A percentile compares a stretch with the other conserved stretches of the same genome.
Evolutionary conservation across 192 early-diverging fungal genomes (phyloP).

Genomic region (Cetraspora pellucida): DNA sequence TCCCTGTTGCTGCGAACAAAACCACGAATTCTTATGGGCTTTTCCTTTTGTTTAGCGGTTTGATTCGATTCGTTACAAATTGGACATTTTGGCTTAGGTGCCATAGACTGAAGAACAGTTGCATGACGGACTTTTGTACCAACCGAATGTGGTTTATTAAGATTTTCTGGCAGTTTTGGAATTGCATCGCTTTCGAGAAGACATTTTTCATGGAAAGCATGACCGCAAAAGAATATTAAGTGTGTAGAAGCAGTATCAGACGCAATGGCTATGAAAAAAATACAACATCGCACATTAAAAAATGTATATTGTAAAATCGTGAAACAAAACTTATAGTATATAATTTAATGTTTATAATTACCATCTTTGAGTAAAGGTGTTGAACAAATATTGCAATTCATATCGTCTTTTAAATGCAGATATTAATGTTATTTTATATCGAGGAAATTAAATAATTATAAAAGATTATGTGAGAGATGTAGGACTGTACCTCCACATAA

Average conservation of each 20-base stretch:
- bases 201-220: conserved; percentile 86
- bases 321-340: conserved; percentile 20
- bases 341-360: neutral
- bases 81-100: conserved; percentile 49
- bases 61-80: conserved; percentile 51
- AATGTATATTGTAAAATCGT: conserved; percentile 13
- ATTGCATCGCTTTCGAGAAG: conserved; percentile 62
- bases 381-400: conserved; percentile 52
- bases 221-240: conserved; percentile 90
- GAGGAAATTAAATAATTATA: neutral
- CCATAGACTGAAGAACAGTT: conserved; percentile 46
- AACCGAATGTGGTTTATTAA: conserved; percentile 28
- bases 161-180: conserved; percentile 30
- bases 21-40: neutral
- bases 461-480: neutral
- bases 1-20: conserved; percentile 22
- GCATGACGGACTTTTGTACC: conserved; percentile 56
- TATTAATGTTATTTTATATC: neutral
- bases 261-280: conserved; percentile 28
- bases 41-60: neutral
- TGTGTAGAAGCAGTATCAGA: conserved; percentile 40
- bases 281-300: neutral
- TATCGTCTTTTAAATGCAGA: conserved; percentile 38
- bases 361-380: conserved; percentile 45
- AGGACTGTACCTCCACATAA: conserved; percentile 48